These are phyloP conservation scores for Metschnikowia cubensis DNA, from an alignment of 805 yeast genomes.

Conservation along the genomic window DNA sequence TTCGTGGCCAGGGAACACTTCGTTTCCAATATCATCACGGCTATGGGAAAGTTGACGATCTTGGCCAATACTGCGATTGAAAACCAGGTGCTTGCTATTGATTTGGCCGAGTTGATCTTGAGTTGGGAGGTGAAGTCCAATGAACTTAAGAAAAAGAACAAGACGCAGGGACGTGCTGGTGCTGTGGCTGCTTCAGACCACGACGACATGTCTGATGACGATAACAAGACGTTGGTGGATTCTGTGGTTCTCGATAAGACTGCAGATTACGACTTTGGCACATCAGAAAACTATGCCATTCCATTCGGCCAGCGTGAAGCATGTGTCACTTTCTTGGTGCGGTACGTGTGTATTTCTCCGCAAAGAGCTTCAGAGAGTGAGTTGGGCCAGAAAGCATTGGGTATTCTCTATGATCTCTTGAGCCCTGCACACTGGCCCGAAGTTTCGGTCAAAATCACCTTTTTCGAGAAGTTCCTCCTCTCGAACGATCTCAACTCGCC, in stretches of 20 bases:
- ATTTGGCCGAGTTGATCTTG: conserved; percentile 77
- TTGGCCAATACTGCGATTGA: conserved; percentile 74
- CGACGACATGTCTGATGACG: conserved; percentile 1
- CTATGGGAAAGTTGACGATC: conserved; percentile 86
- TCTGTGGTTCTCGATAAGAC: background rate
- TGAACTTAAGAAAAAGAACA: conserved; percentile 10
- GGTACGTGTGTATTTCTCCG: conserved; percentile 83
- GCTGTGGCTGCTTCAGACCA: background rate
- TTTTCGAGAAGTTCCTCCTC: conserved; percentile 82
- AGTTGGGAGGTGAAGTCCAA: conserved; percentile 73
- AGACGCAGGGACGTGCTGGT: background rate
- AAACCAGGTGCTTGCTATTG: conserved; percentile 82
- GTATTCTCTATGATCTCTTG: conserved; percentile 68
- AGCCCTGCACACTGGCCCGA: conserved; percentile 81
- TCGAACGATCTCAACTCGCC: conserved; percentile 70
- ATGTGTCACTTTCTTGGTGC: conserved; percentile 79
- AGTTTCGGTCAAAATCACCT: conserved; percentile 77
- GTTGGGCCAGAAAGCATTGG: conserved; percentile 74
- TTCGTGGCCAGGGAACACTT: conserved; percentile 85
- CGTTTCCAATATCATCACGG: conserved; percentile 81
- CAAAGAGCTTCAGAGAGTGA: conserved; percentile 82
- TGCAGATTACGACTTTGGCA: conserved; percentile 35
- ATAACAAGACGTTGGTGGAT: conserved; percentile 2
- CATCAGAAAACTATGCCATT: conserved; percentile 50
- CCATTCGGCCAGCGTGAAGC: conserved; percentile 85